Percentiles rank a stretch among this genome's conserved stretches.
phyloP scores from a whole-genome alignment of 176 grass and related monocot genomes.

The Musa itinerans region DNA sequence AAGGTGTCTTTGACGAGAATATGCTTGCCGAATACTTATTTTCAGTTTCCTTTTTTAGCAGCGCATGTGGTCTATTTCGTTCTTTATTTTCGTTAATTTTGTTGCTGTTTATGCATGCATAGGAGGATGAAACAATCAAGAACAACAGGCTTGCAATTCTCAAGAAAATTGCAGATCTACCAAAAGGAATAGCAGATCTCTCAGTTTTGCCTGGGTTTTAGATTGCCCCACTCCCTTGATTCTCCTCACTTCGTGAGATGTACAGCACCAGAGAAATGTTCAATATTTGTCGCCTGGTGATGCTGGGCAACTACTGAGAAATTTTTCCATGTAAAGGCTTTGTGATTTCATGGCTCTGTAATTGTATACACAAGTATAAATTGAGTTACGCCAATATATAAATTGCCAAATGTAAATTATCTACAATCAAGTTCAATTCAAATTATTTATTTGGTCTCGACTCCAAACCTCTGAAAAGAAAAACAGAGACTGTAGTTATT shows the following conservation, averaged over 20 bases:
- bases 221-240: neutral
- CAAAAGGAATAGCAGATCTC: conserved; percentile 71
- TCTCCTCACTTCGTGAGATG: neutral
- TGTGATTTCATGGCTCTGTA: neutral
- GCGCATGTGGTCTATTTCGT: neutral
- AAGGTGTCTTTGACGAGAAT: neutral
- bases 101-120: neutral
- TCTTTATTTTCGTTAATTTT: neutral
- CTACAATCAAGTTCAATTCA: too few species aligned
- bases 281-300: neutral
- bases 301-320: neutral
- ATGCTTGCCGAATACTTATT: neutral
- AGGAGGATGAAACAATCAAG: conserved; percentile 73
- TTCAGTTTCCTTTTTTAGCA: neutral
- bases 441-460: too few species aligned
- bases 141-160: conserved; percentile 75
- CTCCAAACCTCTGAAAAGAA: too few species aligned
- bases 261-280: neutral
- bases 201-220: conserved; percentile 94
- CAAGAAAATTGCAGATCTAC: conserved; percentile 56
- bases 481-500: too few species aligned
- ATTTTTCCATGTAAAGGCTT: neutral
- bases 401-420: too few species aligned
- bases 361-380: neutral
- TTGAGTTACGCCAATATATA: too few species aligned